Evolutionary conservation across 257 asterid genomes (phyloP).

Genomic region (Scutellaria barbata): DNA sequence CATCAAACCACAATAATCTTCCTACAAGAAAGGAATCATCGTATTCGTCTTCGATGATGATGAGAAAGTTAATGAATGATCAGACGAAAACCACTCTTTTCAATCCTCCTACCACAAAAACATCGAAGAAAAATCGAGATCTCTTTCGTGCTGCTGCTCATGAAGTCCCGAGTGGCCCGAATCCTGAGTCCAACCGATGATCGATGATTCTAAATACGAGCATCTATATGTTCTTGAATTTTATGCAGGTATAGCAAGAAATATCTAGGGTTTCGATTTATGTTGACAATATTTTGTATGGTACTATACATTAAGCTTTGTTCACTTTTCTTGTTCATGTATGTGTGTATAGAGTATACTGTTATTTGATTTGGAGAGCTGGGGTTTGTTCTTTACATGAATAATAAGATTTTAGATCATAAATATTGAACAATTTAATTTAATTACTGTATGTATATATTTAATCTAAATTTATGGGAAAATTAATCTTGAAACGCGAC

Average conservation of each 20-base stretch:
- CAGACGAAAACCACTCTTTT: conserved; percentile 16
- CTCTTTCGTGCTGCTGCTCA: conserved; percentile 61
- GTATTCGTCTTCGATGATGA: background rate
- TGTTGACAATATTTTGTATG: background rate
- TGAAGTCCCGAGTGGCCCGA: conserved; percentile 92
- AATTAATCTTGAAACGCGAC: too few species aligned
- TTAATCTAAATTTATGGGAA: too few species aligned
- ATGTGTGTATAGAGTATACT: conserved; percentile 5
- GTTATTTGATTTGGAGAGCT: conserved; percentile 20
- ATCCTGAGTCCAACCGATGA: conserved; percentile 74
- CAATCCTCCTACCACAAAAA: background rate
- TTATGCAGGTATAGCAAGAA: background rate
- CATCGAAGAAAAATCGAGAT: conserved; percentile 24
- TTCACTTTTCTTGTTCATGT: conserved; percentile 2
- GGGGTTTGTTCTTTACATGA: background rate
- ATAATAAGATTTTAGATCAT: too few species aligned
- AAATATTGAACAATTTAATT: too few species aligned
- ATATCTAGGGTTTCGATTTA: background rate
- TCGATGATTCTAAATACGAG: too few species aligned
- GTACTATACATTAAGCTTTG: background rate
- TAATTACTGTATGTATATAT: too few species aligned
- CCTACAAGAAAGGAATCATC: conserved; percentile 22
- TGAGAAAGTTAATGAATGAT: conserved; percentile 36
- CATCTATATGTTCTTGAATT: background rate
- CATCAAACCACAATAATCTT: conserved; percentile 26